phyloP scores from a whole-genome alignment of 1,284 basidiomycete genomes.

The Xerocomus amazonicus region DNA sequence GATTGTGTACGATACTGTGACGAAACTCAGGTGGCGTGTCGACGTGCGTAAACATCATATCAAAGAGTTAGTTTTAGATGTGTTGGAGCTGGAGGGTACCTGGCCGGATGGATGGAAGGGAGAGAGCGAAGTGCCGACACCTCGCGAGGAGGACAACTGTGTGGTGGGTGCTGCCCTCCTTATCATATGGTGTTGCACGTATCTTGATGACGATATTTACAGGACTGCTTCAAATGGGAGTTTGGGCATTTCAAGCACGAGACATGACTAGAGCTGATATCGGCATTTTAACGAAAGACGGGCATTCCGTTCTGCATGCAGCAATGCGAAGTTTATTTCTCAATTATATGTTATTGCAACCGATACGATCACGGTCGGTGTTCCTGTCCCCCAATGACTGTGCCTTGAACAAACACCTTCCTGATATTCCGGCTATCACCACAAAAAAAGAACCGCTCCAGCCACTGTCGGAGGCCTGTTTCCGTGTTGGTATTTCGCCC shows the following conservation, averaged over 20 bases:
- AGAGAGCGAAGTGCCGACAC: slow-evolving; percentile 48
- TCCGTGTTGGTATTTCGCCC: slow-evolving; percentile 12
- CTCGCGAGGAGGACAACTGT: slow-evolving; percentile 54
- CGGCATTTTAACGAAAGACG: no score
- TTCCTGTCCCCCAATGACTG: slow-evolving; percentile 67
- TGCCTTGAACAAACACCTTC: slow-evolving; percentile 83
- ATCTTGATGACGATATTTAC: background rate
- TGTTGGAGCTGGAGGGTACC: slow-evolving; percentile 61
- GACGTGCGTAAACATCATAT: slow-evolving; percentile 85
- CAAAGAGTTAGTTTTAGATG: slow-evolving; percentile 67
- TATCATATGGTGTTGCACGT: background rate
- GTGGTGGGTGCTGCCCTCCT: slow-evolving; percentile 41
- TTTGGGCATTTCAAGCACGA: slow-evolving; percentile 52
- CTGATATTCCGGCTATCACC: slow-evolving; percentile 88
- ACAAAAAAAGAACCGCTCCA: slow-evolving; percentile 77
- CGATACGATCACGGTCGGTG: slow-evolving; percentile 15
- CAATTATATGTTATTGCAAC: slow-evolving; percentile 3
- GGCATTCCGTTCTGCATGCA: no score
- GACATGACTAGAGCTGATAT: slow-evolving; percentile 1
- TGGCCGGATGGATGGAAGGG: slow-evolving; percentile 36
- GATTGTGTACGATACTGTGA: slow-evolving; percentile 83
- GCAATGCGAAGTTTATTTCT: background rate
- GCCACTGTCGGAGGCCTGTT: slow-evolving; percentile 43
- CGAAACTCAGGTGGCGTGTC: slow-evolving; percentile 79
- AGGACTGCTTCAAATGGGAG: slow-evolving; percentile 76